Conservation (phyloP, 2,329 filamentous ascomycete species). For the Teratosphaeria epicoccoides region DNA sequence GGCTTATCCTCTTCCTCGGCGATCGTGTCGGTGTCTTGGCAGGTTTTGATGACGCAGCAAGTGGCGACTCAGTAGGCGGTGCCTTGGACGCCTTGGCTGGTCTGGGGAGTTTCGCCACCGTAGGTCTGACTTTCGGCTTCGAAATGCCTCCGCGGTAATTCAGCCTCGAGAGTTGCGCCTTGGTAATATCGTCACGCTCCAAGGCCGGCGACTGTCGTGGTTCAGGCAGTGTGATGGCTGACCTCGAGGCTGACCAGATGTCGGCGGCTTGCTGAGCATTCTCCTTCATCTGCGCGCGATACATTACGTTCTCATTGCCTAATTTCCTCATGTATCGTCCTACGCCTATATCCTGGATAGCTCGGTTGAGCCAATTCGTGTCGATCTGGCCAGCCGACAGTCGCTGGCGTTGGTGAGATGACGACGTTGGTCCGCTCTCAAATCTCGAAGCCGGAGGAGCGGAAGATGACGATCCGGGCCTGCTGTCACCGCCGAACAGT, state of each 20-base stretch:
- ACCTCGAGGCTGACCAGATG: neutral
- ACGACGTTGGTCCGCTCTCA: constrained; percentile 1
- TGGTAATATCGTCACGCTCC: constrained; percentile 1
- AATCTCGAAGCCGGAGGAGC: neutral
- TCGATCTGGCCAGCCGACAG: neutral
- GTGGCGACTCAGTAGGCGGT: neutral
- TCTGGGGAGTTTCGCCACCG: neutral
- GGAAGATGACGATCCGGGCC: neutral
- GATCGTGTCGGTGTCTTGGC: neutral
- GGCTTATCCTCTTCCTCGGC: constrained; percentile 1
- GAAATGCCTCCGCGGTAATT: constrained; percentile 3
- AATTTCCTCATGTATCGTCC: neutral
- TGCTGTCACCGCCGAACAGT: constrained; percentile 5
- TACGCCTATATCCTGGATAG: neutral
- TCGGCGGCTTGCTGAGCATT: neutral
- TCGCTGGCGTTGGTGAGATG: neutral
- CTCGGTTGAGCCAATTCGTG: neutral
- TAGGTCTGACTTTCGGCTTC: constrained; percentile 4
- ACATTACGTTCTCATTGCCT: neutral
- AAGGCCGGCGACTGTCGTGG: neutral
- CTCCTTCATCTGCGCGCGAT: neutral
- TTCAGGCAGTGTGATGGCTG: constrained; percentile 1
- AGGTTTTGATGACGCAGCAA: neutral
- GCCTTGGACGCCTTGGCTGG: neutral
- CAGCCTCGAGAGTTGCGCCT: constrained; percentile 1